Percentiles rank a stretch among this genome's conserved stretches.
Conservation (phyloP, 2,329 filamentous ascomycete species). For the Amauroascus verrucosus region DNA sequence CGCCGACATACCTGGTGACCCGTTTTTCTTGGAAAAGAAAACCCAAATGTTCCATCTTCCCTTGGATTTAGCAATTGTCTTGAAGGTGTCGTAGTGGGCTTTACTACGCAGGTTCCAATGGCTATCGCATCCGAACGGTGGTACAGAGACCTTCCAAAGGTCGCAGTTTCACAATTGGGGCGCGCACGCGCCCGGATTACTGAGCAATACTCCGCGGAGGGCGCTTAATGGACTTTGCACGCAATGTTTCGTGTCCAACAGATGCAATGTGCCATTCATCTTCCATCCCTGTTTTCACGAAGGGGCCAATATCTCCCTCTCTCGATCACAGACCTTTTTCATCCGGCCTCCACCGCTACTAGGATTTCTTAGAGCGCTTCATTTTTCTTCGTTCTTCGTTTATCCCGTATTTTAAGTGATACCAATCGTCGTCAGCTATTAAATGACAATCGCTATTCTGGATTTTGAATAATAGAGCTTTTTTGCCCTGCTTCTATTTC, state of each 20-base stretch:
- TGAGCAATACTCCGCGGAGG: background rate
- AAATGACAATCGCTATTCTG: background rate
- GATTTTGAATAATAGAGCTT: conserved; percentile 2
- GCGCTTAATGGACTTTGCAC: no score
- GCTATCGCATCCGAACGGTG: no score
- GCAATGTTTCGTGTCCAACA: background rate
- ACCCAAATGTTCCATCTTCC: no score
- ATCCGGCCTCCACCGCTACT: no score
- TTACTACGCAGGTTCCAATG: background rate
- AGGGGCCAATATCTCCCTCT: conserved; percentile 11
- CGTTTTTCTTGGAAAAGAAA: no score
- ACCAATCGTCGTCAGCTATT: no score
- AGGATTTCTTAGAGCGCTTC: no score
- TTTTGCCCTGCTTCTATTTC: conserved; percentile 4
- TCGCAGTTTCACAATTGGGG: background rate
- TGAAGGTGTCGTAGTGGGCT: no score
- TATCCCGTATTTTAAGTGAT: no score
- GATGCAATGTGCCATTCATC: conserved; percentile 1
- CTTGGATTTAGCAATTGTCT: no score
- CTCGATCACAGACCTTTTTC: background rate
- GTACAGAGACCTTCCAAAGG: background rate
- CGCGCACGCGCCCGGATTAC: background rate
- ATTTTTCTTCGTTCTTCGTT: no score
- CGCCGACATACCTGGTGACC: no score
- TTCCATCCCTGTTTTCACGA: conserved; percentile 8